A percentile compares a stretch with the other conserved stretches of the same genome.
Evolutionary conservation across 2,329 filamentous ascomycete species (phyloP).

Genomic region (Botrytis pseudocinerea): DNA sequence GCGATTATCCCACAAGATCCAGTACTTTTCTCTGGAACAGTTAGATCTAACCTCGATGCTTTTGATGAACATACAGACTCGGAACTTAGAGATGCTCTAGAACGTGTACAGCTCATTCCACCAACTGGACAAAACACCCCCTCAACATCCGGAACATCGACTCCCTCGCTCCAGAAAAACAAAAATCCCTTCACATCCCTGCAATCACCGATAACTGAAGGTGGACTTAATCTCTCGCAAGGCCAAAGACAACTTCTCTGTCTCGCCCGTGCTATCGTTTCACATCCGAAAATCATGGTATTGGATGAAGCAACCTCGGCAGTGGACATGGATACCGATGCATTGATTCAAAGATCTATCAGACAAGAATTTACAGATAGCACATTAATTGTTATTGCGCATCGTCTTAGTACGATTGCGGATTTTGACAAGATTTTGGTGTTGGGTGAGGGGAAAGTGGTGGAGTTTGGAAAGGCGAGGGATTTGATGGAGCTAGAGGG

Average conservation of each 20-base stretch:
- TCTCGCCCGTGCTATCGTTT: constrained; percentile 70
- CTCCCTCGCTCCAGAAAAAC: constrained; percentile 48
- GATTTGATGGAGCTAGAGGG: constrained; percentile 55
- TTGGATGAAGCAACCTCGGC: constrained; percentile 79
- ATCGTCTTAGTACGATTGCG: constrained; percentile 72
- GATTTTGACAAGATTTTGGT: constrained; percentile 76
- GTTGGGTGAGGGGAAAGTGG: constrained; percentile 64
- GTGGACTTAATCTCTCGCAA: constrained; percentile 72
- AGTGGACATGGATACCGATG: constrained; percentile 75
- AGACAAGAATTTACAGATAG: constrained; percentile 68
- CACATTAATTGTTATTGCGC: constrained; percentile 73
- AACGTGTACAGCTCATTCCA: constrained; percentile 62
- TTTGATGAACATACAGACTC: constrained; percentile 69
- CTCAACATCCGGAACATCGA: constrained; percentile 41
- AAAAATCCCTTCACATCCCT: constrained; percentile 66
- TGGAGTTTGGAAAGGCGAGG: constrained; percentile 65
- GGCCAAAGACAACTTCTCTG: constrained; percentile 76
- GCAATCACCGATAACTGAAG: constrained; percentile 65
- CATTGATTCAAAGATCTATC: constrained; percentile 71
- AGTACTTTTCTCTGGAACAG: constrained; percentile 76
- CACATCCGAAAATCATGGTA: constrained; percentile 73
- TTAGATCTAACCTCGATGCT: constrained; percentile 75
- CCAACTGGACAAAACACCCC: constrained; percentile 37
- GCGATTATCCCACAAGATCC: constrained; percentile 84
- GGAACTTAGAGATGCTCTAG: constrained; percentile 68